Base-by-base conservation (phyloP, 1,284 basidiomycete genomes). In the Pholiota adiposa region DNA sequence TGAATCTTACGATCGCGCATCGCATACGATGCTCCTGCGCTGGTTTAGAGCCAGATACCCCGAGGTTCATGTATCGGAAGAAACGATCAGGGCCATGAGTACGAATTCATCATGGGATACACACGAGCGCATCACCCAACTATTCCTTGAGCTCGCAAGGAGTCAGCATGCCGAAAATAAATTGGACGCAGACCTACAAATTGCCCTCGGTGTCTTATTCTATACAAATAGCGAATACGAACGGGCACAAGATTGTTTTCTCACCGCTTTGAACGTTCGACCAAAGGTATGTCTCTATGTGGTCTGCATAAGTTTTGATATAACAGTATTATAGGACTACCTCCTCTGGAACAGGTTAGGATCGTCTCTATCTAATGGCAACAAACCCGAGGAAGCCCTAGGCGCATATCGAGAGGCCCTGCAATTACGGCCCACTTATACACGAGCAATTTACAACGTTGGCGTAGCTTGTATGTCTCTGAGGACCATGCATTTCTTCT, bases 361-460 rank as follows among this genome's bases (percentile, higher is more conserved):
- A 2, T 98, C 97, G 1, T 96, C 93, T 5, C 81, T 99, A 38
- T 97, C 96, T 16, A 99, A 99, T 73, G 95, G 94, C 0, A 95
- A 88, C 62, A 92, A 94, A 67, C 93, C 97, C 0, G 97, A 99
- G 74, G 94, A 97, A 73, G 97, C 97, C 2, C 85, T 99, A 33
- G 93, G 94, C 41, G 96, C 96, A 12, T 99, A 99, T 74, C 85
- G 93, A 63, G 89, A 96, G 72, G 97, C 97, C 0, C 80, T 99
- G n/a, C 90, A 90, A 69, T 79, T 98, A 51, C 88, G 96, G 41
- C 97, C 97, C 14, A 96, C 95, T 2, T 99, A 98, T 72, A 98
- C 97, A 0, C 87, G 97, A 11, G 97, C 97, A 5, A 96, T 98
- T 36, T 98, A 97, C 74, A 99, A 99, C 71, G 92, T 99, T 34